Conservation (phyloP, 2,329 filamentous ascomycete species). For the Didymella glomerata region DNA sequence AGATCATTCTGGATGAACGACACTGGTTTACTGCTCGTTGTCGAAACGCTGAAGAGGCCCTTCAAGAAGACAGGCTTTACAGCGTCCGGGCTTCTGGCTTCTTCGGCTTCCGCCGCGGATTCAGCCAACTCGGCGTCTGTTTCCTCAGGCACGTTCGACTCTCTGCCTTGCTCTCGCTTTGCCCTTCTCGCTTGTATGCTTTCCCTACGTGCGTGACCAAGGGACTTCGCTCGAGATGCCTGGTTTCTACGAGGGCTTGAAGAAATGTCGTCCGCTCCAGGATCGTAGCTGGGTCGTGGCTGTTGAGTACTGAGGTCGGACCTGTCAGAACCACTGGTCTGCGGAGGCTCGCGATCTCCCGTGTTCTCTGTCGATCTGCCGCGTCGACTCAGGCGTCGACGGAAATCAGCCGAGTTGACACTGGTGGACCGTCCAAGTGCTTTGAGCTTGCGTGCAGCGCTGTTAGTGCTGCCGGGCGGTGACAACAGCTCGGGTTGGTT, state of each 20-base stretch:
- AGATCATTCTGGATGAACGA: slow-evolving; percentile 87
- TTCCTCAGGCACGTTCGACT: slow-evolving; percentile 87
- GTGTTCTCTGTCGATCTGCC: slow-evolving; percentile 63
- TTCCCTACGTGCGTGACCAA: slow-evolving; percentile 87
- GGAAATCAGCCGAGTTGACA: slow-evolving; percentile 86
- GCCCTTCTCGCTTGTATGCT: slow-evolving; percentile 88
- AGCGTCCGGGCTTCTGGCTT: slow-evolving; percentile 73
- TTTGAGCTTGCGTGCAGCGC: slow-evolving; percentile 67
- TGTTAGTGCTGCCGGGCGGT: slow-evolving; percentile 68
- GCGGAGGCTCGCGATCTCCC: slow-evolving; percentile 67
- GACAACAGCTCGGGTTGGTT: slow-evolving; percentile 82
- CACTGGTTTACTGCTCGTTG: slow-evolving; percentile 91
- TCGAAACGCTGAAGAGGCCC: slow-evolving; percentile 95
- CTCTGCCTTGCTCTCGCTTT: slow-evolving; percentile 74
- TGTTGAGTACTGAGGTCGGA: slow-evolving; percentile 63
- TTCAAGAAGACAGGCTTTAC: slow-evolving; percentile 96
- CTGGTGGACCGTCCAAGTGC: slow-evolving; percentile 86
- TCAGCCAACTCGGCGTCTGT: slow-evolving; percentile 79
- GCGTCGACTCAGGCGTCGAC: slow-evolving; percentile 68
- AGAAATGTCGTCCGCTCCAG: slow-evolving; percentile 61
- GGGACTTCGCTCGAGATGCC: slow-evolving; percentile 75
- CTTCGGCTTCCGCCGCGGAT: slow-evolving; percentile 60
- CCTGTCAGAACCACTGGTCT: slow-evolving; percentile 81
- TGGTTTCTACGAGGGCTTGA: slow-evolving; percentile 42
- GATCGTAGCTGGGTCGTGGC: slow-evolving; percentile 57